Evolutionary conservation across 805 yeast genomes (phyloP), one percentile per base, ranked within the genome.

Genomic region (Yarrowia sp.): DNA sequence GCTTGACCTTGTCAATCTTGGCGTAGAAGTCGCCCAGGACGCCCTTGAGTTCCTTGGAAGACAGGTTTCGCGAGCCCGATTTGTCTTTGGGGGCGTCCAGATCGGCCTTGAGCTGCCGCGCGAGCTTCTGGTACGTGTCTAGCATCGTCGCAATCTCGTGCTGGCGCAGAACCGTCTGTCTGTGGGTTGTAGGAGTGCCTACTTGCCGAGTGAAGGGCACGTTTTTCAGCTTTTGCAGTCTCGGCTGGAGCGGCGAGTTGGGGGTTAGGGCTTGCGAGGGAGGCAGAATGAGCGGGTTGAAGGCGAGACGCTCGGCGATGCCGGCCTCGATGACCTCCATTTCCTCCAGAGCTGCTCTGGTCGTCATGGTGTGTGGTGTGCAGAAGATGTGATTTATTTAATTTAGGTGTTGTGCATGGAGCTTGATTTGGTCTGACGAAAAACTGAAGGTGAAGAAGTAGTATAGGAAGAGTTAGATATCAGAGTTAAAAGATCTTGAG

Each of bases 271-370:
- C 31, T 10, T 49, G 62, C 0, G 71, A 70, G 6, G 69, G 70
- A 2, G 78, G 79, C 38, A 81, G 77, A 1, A 88, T 63, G 16
- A 74, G 77, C 0, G 93, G 91, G 68, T 88, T 86, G 41, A 68
- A 76, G 4, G 42, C 36, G 2, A 90, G 73, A 60, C 97, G 75
- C 49, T 79, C 80, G 0, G 86, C 72, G 0, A 90, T 78, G 0
- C 90, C 90, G 27, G 73, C 68, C 68, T 92, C 96, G 3, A 93
- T 79, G 2, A 82, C 73, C 65, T 92, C 96, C 18, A 88, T 71
- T 69, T 88, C 94, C 68, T 74, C 76, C 38, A 55, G 47, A 9
- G 46, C 35, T 2, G 58, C 14, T 35, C 58, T 35, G 18, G 58
- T 51, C 2, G 58, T 16, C 55, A 47, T 46, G 16, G 19, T 47